Evolutionary conservation across 768 basidiomycete species (phyloP).

Genomic region (Leccinum subtestaceum): DNA sequence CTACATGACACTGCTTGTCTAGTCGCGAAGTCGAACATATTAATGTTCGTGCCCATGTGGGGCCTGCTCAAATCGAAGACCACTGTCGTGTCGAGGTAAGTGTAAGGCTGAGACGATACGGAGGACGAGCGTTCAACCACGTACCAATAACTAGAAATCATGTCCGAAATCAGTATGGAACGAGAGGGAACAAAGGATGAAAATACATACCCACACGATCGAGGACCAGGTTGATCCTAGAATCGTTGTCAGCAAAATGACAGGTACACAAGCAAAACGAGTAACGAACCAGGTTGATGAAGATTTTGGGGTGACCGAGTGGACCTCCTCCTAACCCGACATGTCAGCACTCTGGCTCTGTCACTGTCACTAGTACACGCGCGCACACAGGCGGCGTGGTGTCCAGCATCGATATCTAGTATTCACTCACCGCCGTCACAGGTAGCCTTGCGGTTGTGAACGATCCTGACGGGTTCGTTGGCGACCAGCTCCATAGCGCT

Average conservation of each 20-base stretch:
- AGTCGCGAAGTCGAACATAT: background rate
- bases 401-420: background rate
- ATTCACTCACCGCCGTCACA: constrained; percentile 91
- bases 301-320: constrained; percentile 95
- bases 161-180: constrained; percentile 5
- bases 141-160: constrained; percentile 46
- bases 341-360: constrained; percentile 12
- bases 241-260: constrained; percentile 4
- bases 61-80: constrained; percentile 85
- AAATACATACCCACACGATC: constrained; percentile 79
- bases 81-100: constrained; percentile 44
- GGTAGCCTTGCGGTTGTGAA: constrained; percentile 78
- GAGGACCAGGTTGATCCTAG: constrained; percentile 86
- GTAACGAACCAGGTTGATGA: constrained; percentile 82
- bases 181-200: constrained; percentile 4
- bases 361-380: background rate
- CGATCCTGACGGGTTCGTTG: constrained; percentile 80
- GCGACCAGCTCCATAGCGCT: constrained; percentile 90
- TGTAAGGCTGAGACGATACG: background rate
- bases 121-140: constrained; percentile 13
- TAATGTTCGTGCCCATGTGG: constrained; percentile 57
- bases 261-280: background rate
- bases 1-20: constrained; percentile 8
- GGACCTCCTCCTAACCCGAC: constrained; percentile 75
- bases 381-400: background rate